Evolutionary conservation across 2,329 filamentous ascomycete genomes (phyloP), one percentile per base, ranked within the genome.

Genomic region (Neoascochyta sp.): DNA sequence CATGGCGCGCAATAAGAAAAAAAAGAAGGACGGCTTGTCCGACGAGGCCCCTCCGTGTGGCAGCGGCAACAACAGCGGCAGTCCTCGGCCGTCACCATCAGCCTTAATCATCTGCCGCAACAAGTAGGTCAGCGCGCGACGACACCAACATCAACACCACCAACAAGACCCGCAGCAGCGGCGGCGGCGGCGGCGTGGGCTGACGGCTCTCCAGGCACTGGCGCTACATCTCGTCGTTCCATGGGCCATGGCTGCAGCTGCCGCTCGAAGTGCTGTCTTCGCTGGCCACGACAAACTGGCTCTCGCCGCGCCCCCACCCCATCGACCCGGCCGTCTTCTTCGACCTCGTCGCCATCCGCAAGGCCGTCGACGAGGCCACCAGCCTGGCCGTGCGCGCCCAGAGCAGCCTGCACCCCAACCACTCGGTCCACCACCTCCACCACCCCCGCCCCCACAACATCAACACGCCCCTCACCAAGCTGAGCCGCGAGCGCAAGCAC

Each of bases 251-350:
- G 86, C 75, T 89, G 9, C 81, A 87, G 61, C 70, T 90, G 34
- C 83, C 85, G 12, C 75, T 80, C 41, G 85, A 90, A 62, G 76
- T 88, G 34, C 79, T 93, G 63, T 82, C 89, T 60, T 79, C 76
- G 27, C 75, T 92, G 28, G 85, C 85, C 32, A 79, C 86, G 65
- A 80, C 78, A 59, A 92, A 90, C 65, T 89, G 82, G 67, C 80
- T 82, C 43, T 80, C 82, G 45, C 81, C 82, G 10, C 77, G 80
- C 16, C 86, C 86, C 7, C 81, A 77, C 35, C 81, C 85, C 26
- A 80, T 92, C 55, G 83, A 92, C 59, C 81, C 84, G 8, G 81
- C 81, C 39, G 78, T 87, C 41, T 83, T 92, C 66, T 92, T 84
- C 65, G 86, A 93, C 62, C 67, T 92, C 25, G 74, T 88, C 60